These are phyloP conservation scores for Cornus florida DNA, from an alignment of 148 eudicot genomes.

Conservation along the genomic window DNA sequence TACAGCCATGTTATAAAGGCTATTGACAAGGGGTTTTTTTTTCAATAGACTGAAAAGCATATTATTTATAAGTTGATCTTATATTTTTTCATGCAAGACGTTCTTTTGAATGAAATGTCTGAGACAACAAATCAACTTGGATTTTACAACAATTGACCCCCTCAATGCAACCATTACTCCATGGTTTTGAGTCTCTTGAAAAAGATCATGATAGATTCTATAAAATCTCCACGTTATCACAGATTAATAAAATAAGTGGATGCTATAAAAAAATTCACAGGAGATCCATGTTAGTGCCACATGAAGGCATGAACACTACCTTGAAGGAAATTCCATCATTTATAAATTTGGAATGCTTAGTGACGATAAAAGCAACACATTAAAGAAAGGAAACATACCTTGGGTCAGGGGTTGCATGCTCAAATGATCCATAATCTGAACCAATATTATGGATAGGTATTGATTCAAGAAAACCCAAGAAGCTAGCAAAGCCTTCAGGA, in stretches of 20 bases:
- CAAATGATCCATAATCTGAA: conserved; percentile 52
- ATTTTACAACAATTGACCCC: background rate
- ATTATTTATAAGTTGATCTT: no score
- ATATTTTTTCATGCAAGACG: background rate
- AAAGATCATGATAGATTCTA: background rate
- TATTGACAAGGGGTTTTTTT: background rate
- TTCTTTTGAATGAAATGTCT: background rate
- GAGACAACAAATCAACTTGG: background rate
- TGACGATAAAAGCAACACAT: background rate
- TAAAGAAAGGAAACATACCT: conserved; percentile 47
- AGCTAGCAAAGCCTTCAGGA: conserved; percentile 76
- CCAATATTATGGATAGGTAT: conserved; percentile 67
- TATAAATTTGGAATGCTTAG: background rate
- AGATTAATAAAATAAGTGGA: background rate
- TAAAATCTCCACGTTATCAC: background rate
- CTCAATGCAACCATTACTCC: background rate
- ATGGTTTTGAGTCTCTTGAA: background rate
- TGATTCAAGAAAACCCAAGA: conserved; percentile 82
- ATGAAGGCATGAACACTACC: background rate
- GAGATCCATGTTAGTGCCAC: background rate
- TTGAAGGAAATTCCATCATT: no score
- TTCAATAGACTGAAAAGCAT: background rate
- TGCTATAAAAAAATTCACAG: background rate
- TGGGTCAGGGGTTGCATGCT: conserved; percentile 53
- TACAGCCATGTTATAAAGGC: background rate